phyloP scores from a whole-genome alignment of 805 yeast genomes.

The Debaryomyces hansenii region DNA sequence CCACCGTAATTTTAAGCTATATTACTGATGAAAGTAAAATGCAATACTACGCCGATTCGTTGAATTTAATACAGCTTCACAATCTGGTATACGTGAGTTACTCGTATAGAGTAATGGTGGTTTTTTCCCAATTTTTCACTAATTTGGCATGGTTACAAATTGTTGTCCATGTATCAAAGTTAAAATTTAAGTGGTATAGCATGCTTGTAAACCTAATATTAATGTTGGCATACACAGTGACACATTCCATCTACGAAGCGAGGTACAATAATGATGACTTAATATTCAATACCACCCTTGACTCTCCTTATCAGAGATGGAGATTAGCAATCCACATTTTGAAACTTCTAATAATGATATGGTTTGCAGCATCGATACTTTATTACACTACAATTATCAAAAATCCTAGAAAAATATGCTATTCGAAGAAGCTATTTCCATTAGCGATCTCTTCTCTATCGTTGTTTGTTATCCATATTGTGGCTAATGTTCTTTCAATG shows the following conservation, averaged over 20 bases:
- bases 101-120: constrained; percentile 37
- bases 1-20: constrained; percentile 50
- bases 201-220: constrained; percentile 30
- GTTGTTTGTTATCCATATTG: constrained; percentile 38
- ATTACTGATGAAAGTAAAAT: constrained; percentile 44
- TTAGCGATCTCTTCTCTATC: constrained; percentile 47
- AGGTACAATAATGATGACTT: constrained; percentile 4
- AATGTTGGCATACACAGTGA: constrained; percentile 20
- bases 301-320: constrained; percentile 9
- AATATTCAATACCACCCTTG: neutral
- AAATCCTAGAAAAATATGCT: constrained; percentile 41
- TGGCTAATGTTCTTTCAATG: constrained; percentile 23
- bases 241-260: constrained; percentile 13
- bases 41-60: constrained; percentile 55
- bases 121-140: constrained; percentile 44
- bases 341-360: constrained; percentile 25
- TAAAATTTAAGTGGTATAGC: constrained; percentile 25
- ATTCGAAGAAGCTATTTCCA: constrained; percentile 46
- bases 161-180: constrained; percentile 35
- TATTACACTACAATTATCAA: constrained; percentile 40
- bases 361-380: constrained; percentile 35
- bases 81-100: constrained; percentile 34
- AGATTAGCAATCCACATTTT: constrained; percentile 28
- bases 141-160: constrained; percentile 60
- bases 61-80: constrained; percentile 49